Evolutionary conservation across 2,329 filamentous ascomycete genomes (phyloP), one percentile per base, ranked within the genome.

Genomic region (Ophiocordyceps australis): DNA sequence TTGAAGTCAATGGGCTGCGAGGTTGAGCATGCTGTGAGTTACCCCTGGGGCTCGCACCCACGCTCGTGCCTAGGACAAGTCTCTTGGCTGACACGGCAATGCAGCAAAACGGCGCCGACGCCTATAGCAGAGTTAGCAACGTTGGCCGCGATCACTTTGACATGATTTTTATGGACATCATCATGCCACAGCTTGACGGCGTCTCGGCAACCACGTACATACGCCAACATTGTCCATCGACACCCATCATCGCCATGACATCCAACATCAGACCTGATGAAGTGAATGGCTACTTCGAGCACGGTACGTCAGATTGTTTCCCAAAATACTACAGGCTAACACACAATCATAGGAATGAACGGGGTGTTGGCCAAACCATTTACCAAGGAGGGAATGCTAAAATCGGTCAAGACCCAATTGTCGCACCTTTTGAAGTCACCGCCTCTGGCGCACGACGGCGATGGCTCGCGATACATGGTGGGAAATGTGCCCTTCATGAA

Each of bases 331-430:
- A n/a, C n/a, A n/a, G n/a, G n/a, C n/a, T n/a, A n/a, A n/a, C n/a
- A n/a, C n/a, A n/a, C n/a, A n/a, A n/a, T n/a, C n/a, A 6, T 17
- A 93, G 85, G 86, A 22, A 94, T 98, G 85, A 91, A 93, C 43
- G 89, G 93, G 43, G 86, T 98, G 12, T 57, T 98, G 32, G 86
- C 89, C 0, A 98, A 98, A 45, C 89, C 89, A 0, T 98, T 98
- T 47, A 98, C 89, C 5, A 76, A 78, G 40, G 78, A 83, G 37
- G 80, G 78, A 20, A 80, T 89, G 57, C 63, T 81, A 29, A 73
- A 76, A 36, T 77, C 92, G 54, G 62, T 98, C 17, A 80, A 89
- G 49, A 91, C 86, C 43, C 82, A 94, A 44, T 60, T 95, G 25
- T 65, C 70, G n/a, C 76, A 83, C 44, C 62, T 93, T 32, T 74